Evolutionary conservation across 345 rosid genomes (phyloP).

Genomic region (Hibiscus syriacus): DNA sequence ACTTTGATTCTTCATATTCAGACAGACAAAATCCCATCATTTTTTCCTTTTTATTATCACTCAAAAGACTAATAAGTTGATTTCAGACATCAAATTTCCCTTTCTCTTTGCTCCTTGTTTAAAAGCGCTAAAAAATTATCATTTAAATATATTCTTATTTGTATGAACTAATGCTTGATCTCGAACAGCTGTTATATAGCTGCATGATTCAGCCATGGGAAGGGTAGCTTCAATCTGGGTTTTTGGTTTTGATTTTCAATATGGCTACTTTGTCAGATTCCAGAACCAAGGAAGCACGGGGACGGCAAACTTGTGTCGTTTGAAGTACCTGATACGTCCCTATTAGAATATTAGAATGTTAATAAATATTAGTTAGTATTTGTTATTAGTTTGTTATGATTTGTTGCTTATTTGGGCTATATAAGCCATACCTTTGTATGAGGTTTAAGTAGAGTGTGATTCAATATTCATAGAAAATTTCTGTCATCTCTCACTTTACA

Average conservation of each 20-base stretch:
- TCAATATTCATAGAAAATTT: too few relatives aligned
- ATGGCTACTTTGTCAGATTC: constrained; percentile 69
- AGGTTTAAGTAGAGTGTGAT: too few relatives aligned
- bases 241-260: constrained; percentile 16
- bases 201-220: constrained; percentile 39
- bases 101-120: constrained; percentile 9
- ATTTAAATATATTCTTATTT: not conserved
- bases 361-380: too few relatives aligned
- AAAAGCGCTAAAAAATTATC: not conserved
- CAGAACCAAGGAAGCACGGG: too few relatives aligned
- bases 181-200: constrained; percentile 24
- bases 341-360: too few relatives aligned
- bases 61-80: constrained; percentile 10
- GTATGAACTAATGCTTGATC: not conserved
- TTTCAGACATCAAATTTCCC: constrained; percentile 12
- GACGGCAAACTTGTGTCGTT: too few relatives aligned
- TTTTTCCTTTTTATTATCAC: constrained; percentile 4
- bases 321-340: too few relatives aligned
- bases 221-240: constrained; percentile 31
- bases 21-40: constrained; percentile 39
- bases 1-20: constrained; percentile 46
- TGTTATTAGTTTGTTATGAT: too few relatives aligned
- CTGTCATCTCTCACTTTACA: too few relatives aligned
- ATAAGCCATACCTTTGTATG: too few relatives aligned
- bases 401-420: too few relatives aligned